Conservation (phyloP, 345 rosid genomes). For the Noccaea bulbosa region DNA sequence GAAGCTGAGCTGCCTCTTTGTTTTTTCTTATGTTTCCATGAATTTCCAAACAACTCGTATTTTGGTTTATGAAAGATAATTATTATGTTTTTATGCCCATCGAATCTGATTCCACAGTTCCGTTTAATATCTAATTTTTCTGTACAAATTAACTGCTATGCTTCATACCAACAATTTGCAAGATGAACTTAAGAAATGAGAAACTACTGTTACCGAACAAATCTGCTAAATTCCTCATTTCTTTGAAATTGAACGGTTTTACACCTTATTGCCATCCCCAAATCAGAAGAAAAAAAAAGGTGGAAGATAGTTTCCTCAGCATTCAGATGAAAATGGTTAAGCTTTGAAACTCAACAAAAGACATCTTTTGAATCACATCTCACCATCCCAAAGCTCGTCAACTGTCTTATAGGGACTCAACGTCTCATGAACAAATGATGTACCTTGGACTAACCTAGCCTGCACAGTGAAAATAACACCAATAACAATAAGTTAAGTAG, state of each 20-base stretch:
- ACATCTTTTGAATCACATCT: slow-evolving; percentile 42
- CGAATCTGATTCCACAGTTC: not conserved
- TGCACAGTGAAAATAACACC: slow-evolving; percentile 36
- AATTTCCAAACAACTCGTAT: slow-evolving; percentile 5
- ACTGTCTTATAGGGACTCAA: slow-evolving; percentile 57
- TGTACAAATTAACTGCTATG: not conserved
- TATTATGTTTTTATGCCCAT: not conserved
- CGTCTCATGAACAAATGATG: slow-evolving; percentile 58
- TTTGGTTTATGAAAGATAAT: slow-evolving; percentile 18
- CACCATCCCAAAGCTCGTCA: slow-evolving; percentile 88
- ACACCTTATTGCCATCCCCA: not conserved
- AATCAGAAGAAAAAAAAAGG: not conserved
- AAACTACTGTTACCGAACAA: not conserved
- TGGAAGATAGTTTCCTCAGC: not conserved
- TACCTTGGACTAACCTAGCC: slow-evolving; percentile 65
- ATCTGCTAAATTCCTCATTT: not conserved
- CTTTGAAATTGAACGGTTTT: not conserved
- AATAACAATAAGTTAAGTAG: not conserved
- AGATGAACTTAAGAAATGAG: not conserved
- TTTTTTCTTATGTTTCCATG: not conserved
- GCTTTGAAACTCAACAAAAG: not conserved
- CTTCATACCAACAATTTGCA: not conserved
- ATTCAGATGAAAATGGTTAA: not conserved
- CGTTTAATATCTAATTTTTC: not conserved
- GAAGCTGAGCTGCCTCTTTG: not conserved